Evolutionary conservation across 805 yeast genomes (phyloP).

Genomic region (Metschnikowia bowlesiae): DNA sequence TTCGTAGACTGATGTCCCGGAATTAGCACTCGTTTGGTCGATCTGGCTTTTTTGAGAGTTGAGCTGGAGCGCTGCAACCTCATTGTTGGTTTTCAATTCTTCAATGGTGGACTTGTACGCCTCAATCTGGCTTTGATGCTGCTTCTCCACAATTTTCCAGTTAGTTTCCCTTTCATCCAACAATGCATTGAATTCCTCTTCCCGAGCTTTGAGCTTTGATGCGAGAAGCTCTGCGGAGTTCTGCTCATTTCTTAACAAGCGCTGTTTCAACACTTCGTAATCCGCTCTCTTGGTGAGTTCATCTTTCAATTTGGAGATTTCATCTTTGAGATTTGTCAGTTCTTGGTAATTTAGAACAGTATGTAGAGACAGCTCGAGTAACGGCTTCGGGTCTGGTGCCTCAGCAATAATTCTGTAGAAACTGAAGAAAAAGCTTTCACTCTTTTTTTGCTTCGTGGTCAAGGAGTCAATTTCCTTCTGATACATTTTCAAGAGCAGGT

Average conservation of each 20-base stretch:
- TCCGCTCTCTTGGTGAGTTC: slow-evolving; percentile 65
- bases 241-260: slow-evolving; percentile 58
- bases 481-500: slow-evolving; percentile 66
- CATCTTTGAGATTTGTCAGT: slow-evolving; percentile 46
- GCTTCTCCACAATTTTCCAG: slow-evolving; percentile 58
- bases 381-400: slow-evolving; percentile 89
- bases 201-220: slow-evolving; percentile 60
- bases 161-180: slow-evolving; percentile 70
- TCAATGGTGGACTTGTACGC: slow-evolving; percentile 53
- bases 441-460: slow-evolving; percentile 69
- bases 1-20: slow-evolving; percentile 44
- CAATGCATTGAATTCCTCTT: slow-evolving; percentile 62
- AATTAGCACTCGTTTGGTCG: slow-evolving; percentile 23
- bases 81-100: slow-evolving; percentile 60
- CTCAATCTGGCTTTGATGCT: slow-evolving; percentile 46
- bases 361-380: slow-evolving; percentile 66
- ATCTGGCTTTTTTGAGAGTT: slow-evolving; percentile 44
- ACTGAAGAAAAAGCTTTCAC: slow-evolving; percentile 70
- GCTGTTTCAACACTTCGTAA: slow-evolving; percentile 67
- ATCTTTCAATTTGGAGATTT: slow-evolving; percentile 48
- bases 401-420: slow-evolving; percentile 75
- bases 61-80: slow-evolving; percentile 59
- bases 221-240: slow-evolving; percentile 52
- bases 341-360: slow-evolving; percentile 56
- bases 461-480: slow-evolving; percentile 84